Base-by-base conservation (phyloP, 2,329 filamentous ascomycete genomes). In the Trichoderma guizhouense region DNA sequence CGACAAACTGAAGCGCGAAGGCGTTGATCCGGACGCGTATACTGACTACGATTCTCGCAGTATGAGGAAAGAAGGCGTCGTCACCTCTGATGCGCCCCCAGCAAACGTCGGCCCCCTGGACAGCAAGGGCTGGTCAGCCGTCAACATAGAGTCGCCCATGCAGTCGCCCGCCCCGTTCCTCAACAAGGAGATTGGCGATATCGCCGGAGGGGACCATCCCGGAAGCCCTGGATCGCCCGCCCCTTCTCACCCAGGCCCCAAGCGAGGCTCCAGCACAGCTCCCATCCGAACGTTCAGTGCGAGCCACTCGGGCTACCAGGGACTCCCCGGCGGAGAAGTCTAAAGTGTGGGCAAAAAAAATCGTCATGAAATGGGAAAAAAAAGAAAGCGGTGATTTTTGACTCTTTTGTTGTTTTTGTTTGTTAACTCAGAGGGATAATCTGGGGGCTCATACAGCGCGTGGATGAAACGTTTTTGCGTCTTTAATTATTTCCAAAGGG, bases 1-100 rank as follows among this genome's bases (percentile, higher is more conserved):
- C 51, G 85, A 87, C 74, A 80, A 82, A 14, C 86, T 86, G 80
- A 80, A 83, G 71, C 83, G 82, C 73, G 80, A 80, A 68, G 86
- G 86, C 57, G 77, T 86, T 74, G 78, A 87, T 77, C 84, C 86
- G 1, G 86, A 88, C 76, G 79, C 80, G 24, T 83, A 87, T 72
- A 74, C 76, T 60, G 80, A 73, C 58, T 69, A 77, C 34, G 74
- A 76, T 53, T 73, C 74, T 21, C 61, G 64, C 57, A 65, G 58
- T 43, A 73, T 74, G 55, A 73, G 66, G 21, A 66, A 71, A 43
- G 62, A 71, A 51, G 70, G 73, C 30, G 62, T 72, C 36, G 51
- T 65, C 53, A 71, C 74, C 43, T 55, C 58, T 55, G 72, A 73
- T 55, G 73, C 74, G 11, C 76, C 73, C 24, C 74, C 73, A 30